A percentile compares a stretch with the other conserved stretches of the same genome.
Conservation (phyloP, 1,284 basidiomycete species). For the Ustilago shanxiensis region DNA sequence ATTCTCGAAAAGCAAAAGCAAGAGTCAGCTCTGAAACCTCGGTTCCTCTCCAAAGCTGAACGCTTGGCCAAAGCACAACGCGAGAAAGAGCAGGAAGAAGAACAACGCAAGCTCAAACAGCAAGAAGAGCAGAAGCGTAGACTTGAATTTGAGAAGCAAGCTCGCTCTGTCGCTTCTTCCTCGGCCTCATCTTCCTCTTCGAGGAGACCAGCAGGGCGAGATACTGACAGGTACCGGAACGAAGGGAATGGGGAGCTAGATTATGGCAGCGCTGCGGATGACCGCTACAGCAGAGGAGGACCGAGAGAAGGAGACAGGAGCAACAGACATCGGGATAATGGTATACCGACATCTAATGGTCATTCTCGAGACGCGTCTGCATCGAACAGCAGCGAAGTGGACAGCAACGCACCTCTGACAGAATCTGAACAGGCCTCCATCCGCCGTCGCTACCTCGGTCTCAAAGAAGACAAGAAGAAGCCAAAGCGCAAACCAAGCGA, state of each 20-base stretch:
- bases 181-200: constrained; percentile 8
- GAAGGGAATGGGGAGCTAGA: constrained; percentile 21
- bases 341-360: not conserved
- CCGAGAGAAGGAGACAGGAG: not conserved
- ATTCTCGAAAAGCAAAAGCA: constrained; percentile 57
- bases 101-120: constrained; percentile 71
- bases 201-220: not conserved
- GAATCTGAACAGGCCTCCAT: constrained; percentile 58
- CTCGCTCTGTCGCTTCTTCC: constrained; percentile 27
- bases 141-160: constrained; percentile 78
- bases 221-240: constrained; percentile 3
- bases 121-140: constrained; percentile 76
- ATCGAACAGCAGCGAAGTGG: not conserved
- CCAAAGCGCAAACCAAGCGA: constrained; percentile 89
- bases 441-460: constrained; percentile 61
- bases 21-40: constrained; percentile 52
- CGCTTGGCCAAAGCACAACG: constrained; percentile 51
- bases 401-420: constrained; percentile 32
- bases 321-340: not conserved
- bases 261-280: constrained; percentile 30
- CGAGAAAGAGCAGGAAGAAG: constrained; percentile 36
- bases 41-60: constrained; percentile 63
- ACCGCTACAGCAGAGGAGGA: constrained; percentile 17
- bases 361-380: not conserved
- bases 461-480: constrained; percentile 78